Evolutionary conservation across 2,329 filamentous ascomycete species (phyloP).

Genomic region (Fusarium brevicatenulatum): DNA sequence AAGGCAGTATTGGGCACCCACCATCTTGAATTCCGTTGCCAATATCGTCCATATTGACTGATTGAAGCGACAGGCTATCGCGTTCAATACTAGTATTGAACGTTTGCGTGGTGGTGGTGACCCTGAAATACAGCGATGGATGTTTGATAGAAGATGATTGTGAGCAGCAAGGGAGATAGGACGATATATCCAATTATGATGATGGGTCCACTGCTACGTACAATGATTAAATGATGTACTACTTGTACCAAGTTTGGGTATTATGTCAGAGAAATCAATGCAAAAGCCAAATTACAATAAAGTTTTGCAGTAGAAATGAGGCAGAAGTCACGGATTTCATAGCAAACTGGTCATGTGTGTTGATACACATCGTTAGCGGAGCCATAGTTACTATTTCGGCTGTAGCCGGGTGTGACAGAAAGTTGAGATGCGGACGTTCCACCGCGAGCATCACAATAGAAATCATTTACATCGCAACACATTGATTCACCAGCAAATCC

Average conservation of each 20-base stretch:
- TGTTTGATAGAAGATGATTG: constrained; percentile 18
- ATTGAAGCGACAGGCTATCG: constrained; percentile 9
- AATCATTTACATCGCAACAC: constrained; percentile 7
- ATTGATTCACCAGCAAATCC: constrained; percentile 9
- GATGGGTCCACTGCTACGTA: constrained; percentile 30
- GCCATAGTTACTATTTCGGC: constrained; percentile 31
- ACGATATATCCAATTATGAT: constrained; percentile 13
- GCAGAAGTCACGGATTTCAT: background rate
- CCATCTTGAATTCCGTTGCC: constrained; percentile 50
- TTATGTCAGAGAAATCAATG: background rate
- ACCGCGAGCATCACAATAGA: constrained; percentile 5
- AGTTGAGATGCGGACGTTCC: constrained; percentile 26
- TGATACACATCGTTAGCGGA: constrained; percentile 29
- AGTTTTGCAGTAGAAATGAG: background rate
- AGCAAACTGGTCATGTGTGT: constrained; percentile 12
- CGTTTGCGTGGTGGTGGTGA: background rate
- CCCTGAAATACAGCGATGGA: constrained; percentile 6
- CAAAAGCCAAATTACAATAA: background rate
- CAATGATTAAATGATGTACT: constrained; percentile 6
- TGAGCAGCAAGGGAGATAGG: constrained; percentile 26
- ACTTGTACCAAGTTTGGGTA: background rate
- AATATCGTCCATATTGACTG: constrained; percentile 49
- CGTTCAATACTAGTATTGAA: constrained; percentile 25
- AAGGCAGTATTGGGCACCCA: constrained; percentile 37
- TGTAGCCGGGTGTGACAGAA: constrained; percentile 41